Evolutionary conservation across 208 protist genomes (phyloP), one percentile per base, ranked within the genome.

Genomic region (Crithidia bombi): DNA sequence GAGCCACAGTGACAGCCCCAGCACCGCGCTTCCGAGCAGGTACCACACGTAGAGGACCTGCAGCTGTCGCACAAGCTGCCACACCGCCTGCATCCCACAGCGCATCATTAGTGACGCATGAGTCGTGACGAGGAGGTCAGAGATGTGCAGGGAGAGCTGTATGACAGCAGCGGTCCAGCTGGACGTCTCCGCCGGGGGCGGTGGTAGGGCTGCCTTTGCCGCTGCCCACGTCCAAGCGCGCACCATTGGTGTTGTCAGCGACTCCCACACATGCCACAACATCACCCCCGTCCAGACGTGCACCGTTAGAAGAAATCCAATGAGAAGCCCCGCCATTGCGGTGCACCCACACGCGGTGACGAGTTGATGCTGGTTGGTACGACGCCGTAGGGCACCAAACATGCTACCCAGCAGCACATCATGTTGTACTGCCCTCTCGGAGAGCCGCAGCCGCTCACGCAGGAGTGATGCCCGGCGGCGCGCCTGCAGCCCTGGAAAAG

Each of bases 41-140:
- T 65, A 25, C 73, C 73, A 79, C 14, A 79, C 17, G 46, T 79
- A 79, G 9, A 79, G 19, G 17, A 47, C 21, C 38, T 67, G 65
- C 10, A 64, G 15, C 41, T 67, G 65, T 55, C 47, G 65, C 2
- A n/a, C 43, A 6, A 64, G 5, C 26, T 51, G 23, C 56, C 64
- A 43, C 11, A 72, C 21, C 5, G 54, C 23, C 0, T 51, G 12
- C 10, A 43, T 41, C 21, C 38, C 59, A n/a, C 3, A 15, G 30
- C 4, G 1, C 4, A 65, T 7, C 3, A 54, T 10, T 7, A 38
- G 41, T 19, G 57, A 26, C 38, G 61, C 35, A 39, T 12, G 25
- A 35, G 43, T 25, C 23, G 15, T 19, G 2, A 3, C 0, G 7
- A 52, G 23, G 11, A 73, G 25, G 17, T 43, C 49, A 19, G 56